Evolutionary conservation across 352 stramenopile genomes (phyloP), one percentile per base, ranked within the genome.

Genomic region (Phytophthora podocarpi): DNA sequence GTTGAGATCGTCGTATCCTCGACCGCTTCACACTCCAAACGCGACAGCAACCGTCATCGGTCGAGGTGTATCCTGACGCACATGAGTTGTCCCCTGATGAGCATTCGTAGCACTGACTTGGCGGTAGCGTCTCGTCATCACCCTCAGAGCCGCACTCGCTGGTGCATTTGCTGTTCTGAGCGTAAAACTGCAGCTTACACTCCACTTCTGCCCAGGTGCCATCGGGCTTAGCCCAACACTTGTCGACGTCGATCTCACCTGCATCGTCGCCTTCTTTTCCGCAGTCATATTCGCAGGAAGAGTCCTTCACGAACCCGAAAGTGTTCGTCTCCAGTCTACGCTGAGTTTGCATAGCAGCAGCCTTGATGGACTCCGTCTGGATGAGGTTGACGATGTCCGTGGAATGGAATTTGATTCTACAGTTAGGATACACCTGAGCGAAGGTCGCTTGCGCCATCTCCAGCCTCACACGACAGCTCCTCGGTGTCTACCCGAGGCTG

Each of bases 131-230:
- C 32, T 57, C 41, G 18, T 34, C 18, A 9, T 58, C 43, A 2
- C 47, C 61, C 57, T 57, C 16, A 32, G 50, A 46, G 53, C 61
- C 61, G n/a, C 61, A 70, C 12, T 60, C 48, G 23, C 18, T 53
- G 13, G 21, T 66, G 24, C 56, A 70, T 21, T 41, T 18, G n/a
- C 41, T 55, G 39, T 63, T 70, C 40, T 62, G n/a, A 13, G 24
- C 28, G 62, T 70, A 70, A 13, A 70, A 62, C 12, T 70, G 55
- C 21, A 70, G 13, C 8, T 37, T 63, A 30, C 62, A 70, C 16
- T 70, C 41, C 15, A 46, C 27, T 35, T 57, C 23, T 3, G 40
- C 62, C 56, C 62, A 67, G 11, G 13, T 26, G n/a, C 13, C 32
- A 21, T 15, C 31, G 2, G 23, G 18, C 27, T 63, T 61, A 20